phyloP scores from a whole-genome alignment of 768 basidiomycete species.

The Trametes cinnabarina region DNA sequence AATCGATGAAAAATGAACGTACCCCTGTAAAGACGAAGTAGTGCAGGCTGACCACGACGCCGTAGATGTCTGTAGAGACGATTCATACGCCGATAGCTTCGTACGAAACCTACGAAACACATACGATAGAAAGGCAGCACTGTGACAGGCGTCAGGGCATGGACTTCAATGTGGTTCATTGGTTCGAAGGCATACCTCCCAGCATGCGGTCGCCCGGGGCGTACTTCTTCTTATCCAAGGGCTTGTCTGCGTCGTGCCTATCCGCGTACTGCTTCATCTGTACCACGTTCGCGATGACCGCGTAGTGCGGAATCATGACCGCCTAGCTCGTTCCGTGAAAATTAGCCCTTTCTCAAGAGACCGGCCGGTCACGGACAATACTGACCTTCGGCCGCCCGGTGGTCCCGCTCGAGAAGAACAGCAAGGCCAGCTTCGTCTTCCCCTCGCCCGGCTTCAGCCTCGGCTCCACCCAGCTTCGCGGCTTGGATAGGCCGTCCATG shows the following conservation, averaged over 20 bases:
- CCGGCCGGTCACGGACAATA: background rate
- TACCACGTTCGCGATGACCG: constrained; percentile 36
- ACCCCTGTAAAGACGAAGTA: constrained; percentile 55
- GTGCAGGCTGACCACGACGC: constrained; percentile 62
- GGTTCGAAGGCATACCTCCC: constrained; percentile 42
- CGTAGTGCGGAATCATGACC: constrained; percentile 37
- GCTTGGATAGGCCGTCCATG: constrained; percentile 42
- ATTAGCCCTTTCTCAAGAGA: constrained; percentile 36
- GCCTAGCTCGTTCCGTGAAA: constrained; percentile 33
- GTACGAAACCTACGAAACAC: background rate
- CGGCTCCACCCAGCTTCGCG: constrained; percentile 46
- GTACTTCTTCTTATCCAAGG: constrained; percentile 7
- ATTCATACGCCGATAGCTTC: constrained; percentile 9
- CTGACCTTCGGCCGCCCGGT: constrained; percentile 71
- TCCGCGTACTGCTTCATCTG: constrained; percentile 43
- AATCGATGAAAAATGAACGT: too few species aligned
- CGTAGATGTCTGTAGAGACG: constrained; percentile 58
- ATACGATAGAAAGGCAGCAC: constrained; percentile 24
- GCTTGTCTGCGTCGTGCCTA: constrained; percentile 4
- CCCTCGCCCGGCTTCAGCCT: constrained; percentile 56
- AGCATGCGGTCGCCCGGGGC: constrained; percentile 58
- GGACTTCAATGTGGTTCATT: background rate
- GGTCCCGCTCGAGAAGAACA: constrained; percentile 74
- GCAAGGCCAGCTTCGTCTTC: constrained; percentile 65
- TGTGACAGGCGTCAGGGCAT: background rate